phyloP scores from a whole-genome alignment of 1,284 basidiomycete genomes.

The Caloboletus firmus region DNA sequence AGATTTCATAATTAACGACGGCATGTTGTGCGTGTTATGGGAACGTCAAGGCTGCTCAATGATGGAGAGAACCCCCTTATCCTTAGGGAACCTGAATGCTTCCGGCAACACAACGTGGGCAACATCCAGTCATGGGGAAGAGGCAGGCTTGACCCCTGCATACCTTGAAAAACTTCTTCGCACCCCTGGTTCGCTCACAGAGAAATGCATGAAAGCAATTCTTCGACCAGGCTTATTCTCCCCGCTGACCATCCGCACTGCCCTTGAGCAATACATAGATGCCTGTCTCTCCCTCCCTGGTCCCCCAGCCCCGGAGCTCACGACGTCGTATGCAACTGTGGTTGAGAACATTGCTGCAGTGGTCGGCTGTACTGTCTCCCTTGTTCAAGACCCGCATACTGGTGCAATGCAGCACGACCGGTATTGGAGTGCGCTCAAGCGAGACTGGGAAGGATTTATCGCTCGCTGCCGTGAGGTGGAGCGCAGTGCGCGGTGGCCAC shows the following conservation, averaged over 20 bases:
- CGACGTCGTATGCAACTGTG: constrained; percentile 62
- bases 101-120: constrained; percentile 48
- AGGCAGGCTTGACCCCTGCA: constrained; percentile 79
- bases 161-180: constrained; percentile 83
- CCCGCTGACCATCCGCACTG: constrained; percentile 71
- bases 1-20: constrained; percentile 63
- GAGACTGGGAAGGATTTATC: constrained; percentile 93
- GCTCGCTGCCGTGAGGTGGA: constrained; percentile 86
- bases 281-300: constrained; percentile 68
- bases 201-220: constrained; percentile 79
- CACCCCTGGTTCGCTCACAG: constrained; percentile 68
- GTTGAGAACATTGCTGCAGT: constrained; percentile 77
- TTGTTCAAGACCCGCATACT: constrained; percentile 73
- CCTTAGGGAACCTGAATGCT: constrained; percentile 39
- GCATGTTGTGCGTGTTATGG: constrained; percentile 67
- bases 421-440: constrained; percentile 81
- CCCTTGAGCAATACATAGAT: constrained; percentile 79
- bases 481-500: constrained; percentile 80
- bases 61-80: constrained; percentile 55
- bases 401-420: constrained; percentile 76
- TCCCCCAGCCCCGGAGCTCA: constrained; percentile 50
- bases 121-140: constrained; percentile 54
- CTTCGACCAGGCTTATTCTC: constrained; percentile 89
- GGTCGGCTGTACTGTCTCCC: constrained; percentile 81
- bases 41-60: constrained; percentile 75